phyloP scores from a whole-genome alignment of 2,329 filamentous ascomycete genomes.

The Fusarium musae region DNA sequence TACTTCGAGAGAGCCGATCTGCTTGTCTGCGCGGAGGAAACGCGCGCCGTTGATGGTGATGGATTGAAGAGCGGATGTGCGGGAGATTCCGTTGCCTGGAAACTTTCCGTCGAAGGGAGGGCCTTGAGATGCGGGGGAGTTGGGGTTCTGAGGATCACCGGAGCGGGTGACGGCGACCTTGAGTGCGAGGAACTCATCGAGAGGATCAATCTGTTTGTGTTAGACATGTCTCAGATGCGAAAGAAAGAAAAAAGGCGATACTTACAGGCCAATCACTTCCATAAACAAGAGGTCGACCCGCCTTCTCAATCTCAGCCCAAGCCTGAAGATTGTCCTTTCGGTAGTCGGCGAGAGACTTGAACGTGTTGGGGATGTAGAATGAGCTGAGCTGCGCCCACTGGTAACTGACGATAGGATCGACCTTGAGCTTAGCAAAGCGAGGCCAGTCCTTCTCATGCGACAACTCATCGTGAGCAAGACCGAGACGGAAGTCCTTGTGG shows the following conservation, averaged over 20 bases:
- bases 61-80: slow-evolving; percentile 32
- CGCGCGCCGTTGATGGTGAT: slow-evolving; percentile 41
- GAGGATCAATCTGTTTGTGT: slow-evolving; percentile 40
- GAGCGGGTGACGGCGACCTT: slow-evolving; percentile 43
- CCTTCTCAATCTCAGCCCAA: slow-evolving; percentile 31
- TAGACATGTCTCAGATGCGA: not conserved
- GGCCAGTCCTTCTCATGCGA: slow-evolving; percentile 39
- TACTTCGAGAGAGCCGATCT: slow-evolving; percentile 42
- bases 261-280: slow-evolving; percentile 46
- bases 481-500: slow-evolving; percentile 35
- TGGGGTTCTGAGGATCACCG: slow-evolving; percentile 42
- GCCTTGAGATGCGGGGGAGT: slow-evolving; percentile 40
- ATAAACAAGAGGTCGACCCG: slow-evolving; percentile 34
- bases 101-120: slow-evolving; percentile 34
- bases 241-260: not conserved
- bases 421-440: slow-evolving; percentile 40
- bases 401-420: slow-evolving; percentile 42
- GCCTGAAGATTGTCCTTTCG: slow-evolving; percentile 45
- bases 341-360: slow-evolving; percentile 35
- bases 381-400: slow-evolving; percentile 46
- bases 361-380: slow-evolving; percentile 40
- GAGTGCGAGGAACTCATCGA: slow-evolving; percentile 44
- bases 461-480: slow-evolving; percentile 43
- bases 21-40: slow-evolving; percentile 41
- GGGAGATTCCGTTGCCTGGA: slow-evolving; percentile 38